Evolutionary conservation across 2,329 filamentous ascomycete genomes (phyloP).

Genomic region (Fusarium pilosicola): DNA sequence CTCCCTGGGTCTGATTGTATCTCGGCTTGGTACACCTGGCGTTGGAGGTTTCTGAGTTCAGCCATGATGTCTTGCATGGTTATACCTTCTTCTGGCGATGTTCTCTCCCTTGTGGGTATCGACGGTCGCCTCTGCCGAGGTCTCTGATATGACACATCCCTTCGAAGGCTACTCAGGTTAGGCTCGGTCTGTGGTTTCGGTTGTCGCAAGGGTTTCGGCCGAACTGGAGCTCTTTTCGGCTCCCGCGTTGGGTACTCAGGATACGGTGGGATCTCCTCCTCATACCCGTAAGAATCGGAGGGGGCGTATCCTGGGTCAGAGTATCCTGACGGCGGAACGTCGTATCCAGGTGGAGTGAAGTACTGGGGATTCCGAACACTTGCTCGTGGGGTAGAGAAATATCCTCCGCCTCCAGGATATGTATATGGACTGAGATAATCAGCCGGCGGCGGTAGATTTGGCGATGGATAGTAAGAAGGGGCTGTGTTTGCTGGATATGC

Average conservation of each 20-base stretch:
- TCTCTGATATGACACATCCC: background rate
- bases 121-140: background rate
- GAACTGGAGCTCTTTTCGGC: background rate
- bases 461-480: background rate
- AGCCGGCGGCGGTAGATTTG: accelerated
- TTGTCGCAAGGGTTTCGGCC: background rate
- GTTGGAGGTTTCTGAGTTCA: background rate
- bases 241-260: background rate
- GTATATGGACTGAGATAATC: background rate
- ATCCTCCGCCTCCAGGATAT: background rate
- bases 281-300: background rate
- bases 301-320: background rate
- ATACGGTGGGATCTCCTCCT: background rate
- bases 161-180: background rate
- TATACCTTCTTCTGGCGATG: background rate
- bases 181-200: background rate
- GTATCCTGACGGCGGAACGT: background rate
- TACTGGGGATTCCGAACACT: background rate
- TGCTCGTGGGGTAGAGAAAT: background rate
- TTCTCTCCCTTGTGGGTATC: background rate
- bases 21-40: background rate
- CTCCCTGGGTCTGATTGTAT: conserved; percentile 5
- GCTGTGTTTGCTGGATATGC: background rate
- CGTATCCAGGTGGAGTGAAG: background rate
- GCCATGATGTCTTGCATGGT: background rate